Conservation (phyloP, 2,329 filamentous ascomycete species). For the Dothistroma septosporum region DNA sequence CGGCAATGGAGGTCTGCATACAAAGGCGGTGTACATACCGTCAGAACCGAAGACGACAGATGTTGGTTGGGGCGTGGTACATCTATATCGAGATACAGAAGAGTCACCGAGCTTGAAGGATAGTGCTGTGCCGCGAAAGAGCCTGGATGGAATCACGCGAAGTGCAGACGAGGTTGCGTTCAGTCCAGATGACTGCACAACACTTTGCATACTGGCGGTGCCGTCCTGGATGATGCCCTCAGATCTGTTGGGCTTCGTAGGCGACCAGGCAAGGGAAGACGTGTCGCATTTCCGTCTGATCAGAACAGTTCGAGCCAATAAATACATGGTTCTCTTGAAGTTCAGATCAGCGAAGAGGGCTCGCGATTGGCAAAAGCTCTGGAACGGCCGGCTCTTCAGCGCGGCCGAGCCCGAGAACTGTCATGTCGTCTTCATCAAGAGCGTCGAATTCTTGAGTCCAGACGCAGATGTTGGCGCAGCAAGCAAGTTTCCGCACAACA, state of each 20-base stretch:
- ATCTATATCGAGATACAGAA: slow-evolving; percentile 82
- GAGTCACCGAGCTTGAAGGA: slow-evolving; percentile 63
- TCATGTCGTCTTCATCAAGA: slow-evolving; percentile 90
- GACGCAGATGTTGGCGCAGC: slow-evolving; percentile 47
- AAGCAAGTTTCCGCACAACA: slow-evolving; percentile 55
- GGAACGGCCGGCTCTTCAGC: slow-evolving; percentile 92
- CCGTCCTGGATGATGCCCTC: slow-evolving; percentile 89
- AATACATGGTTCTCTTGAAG: slow-evolving; percentile 94
- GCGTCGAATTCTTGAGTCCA: slow-evolving; percentile 75
- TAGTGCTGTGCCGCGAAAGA: slow-evolving; percentile 37
- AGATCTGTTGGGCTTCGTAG: slow-evolving; percentile 87
- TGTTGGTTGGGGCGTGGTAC: slow-evolving; percentile 86
- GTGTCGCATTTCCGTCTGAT: slow-evolving; percentile 95
- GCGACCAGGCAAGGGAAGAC: slow-evolving; percentile 76
- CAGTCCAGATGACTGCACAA: slow-evolving; percentile 68
- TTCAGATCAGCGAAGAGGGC: slow-evolving; percentile 74
- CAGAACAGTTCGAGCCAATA: slow-evolving; percentile 79
- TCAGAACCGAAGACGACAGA: slow-evolving; percentile 69
- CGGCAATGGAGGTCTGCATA: slow-evolving; percentile 58
- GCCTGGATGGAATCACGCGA: slow-evolving; percentile 21
- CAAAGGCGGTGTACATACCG: slow-evolving; percentile 74
- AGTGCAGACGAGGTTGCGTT: slow-evolving; percentile 27
- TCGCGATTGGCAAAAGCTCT: slow-evolving; percentile 74
- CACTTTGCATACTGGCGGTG: slow-evolving; percentile 87
- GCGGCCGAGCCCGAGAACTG: slow-evolving; percentile 74